phyloP scores from a whole-genome alignment of 2,329 filamentous ascomycete genomes.

The Aspergillus aculeatus region DNA sequence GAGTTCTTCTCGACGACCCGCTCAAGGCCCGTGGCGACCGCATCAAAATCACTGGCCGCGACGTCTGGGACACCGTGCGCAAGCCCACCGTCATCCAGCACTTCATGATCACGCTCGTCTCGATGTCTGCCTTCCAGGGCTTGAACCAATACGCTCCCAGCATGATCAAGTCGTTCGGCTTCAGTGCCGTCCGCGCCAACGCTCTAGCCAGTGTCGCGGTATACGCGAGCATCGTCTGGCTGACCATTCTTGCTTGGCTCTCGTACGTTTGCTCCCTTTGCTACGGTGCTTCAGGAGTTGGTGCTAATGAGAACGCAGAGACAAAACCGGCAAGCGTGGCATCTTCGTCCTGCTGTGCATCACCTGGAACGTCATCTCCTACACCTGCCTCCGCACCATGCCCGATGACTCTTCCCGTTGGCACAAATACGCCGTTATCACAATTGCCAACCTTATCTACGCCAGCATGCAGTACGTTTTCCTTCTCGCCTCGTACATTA shows the following conservation, averaged over 20 bases:
- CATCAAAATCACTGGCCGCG: conserved; percentile 37
- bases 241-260: conserved; percentile 25
- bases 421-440: conserved; percentile 32
- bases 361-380: conserved; percentile 42
- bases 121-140: conserved; percentile 50
- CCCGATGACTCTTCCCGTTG: conserved; percentile 24
- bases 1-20: conserved; percentile 48
- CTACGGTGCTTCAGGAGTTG: neutral
- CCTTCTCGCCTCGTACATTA: neutral
- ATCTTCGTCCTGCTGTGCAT: conserved; percentile 36
- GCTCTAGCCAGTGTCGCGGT: conserved; percentile 55
- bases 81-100: conserved; percentile 57
- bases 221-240: conserved; percentile 30
- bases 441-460: conserved; percentile 30
- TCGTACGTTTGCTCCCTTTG: conserved; percentile 18
- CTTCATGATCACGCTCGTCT: conserved; percentile 49
- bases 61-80: conserved; percentile 37
- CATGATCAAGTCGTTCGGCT: conserved; percentile 56
- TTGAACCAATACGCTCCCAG: conserved; percentile 55
- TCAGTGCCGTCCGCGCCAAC: conserved; percentile 50
- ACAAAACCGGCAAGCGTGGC: conserved; percentile 34
- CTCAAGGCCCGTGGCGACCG: conserved; percentile 34
- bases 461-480: conserved; percentile 39
- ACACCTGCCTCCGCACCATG: conserved; percentile 33
- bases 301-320: conserved; percentile 21